A percentile compares a stretch with the other conserved stretches of the same genome.
phyloP scores from a whole-genome alignment of 176 grass and related monocot genomes.

The Phyllostachys edulis region DNA sequence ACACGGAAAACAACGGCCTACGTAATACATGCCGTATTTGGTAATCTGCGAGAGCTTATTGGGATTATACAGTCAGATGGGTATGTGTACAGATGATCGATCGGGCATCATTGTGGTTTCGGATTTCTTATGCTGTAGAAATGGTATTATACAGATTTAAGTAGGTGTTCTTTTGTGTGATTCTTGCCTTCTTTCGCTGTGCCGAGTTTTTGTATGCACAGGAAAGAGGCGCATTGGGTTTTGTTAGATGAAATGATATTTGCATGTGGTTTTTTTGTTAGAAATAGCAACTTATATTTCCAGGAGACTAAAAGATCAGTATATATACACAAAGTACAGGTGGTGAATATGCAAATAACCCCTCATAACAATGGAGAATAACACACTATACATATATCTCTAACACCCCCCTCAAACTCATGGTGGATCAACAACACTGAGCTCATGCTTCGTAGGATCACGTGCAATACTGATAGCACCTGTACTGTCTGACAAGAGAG shows the following conservation, averaged over 20 bases:
- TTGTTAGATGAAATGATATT: constrained; percentile 22
- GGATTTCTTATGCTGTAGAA: constrained; percentile 7
- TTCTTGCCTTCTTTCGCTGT: constrained; percentile 18
- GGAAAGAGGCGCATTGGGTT: neutral
- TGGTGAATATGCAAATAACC: no score
- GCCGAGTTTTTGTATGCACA: constrained; percentile 46
- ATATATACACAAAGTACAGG: no score
- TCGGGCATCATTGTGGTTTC: neutral
- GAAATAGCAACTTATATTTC: no score
- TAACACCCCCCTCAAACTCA: no score
- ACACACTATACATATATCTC: no score
- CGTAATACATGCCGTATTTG: constrained; percentile 6
- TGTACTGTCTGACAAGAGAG: no score
- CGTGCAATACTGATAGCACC: no score
- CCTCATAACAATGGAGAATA: no score
- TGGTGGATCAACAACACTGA: no score
- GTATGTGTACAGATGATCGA: constrained; percentile 42
- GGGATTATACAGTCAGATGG: constrained; percentile 49
- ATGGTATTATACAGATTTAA: constrained; percentile 24
- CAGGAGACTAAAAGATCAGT: no score
- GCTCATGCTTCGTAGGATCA: no score
- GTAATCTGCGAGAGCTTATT: constrained; percentile 55
- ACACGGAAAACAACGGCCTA: no score
- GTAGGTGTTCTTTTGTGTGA: constrained; percentile 34
- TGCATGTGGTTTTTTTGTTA: neutral